A percentile compares a stretch with the other conserved stretches of the same genome.
Conservation (phyloP, 768 basidiomycete genomes). For the Suillus ampliporus region DNA sequence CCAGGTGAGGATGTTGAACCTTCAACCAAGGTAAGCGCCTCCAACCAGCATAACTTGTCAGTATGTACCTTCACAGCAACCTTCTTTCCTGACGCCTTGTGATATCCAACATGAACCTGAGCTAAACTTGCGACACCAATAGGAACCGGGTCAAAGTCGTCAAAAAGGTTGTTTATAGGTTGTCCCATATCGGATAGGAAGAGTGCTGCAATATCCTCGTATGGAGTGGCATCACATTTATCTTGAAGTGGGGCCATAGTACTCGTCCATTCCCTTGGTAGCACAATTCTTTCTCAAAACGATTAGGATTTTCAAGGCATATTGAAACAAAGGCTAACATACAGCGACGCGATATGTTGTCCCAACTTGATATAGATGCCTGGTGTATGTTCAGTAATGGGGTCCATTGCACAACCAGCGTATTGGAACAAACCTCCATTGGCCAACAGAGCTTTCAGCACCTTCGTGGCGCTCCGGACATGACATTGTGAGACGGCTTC, state of each 20-base stretch:
- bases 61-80: slow-evolving; percentile 84
- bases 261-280: slow-evolving; percentile 68
- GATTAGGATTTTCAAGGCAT: slow-evolving; percentile 21
- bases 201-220: slow-evolving; percentile 75
- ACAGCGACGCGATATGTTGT: slow-evolving; percentile 82
- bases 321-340: slow-evolving; percentile 32
- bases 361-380: slow-evolving; percentile 90
- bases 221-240: slow-evolving; percentile 88
- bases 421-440: slow-evolving; percentile 74
- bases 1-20: slow-evolving; percentile 92
- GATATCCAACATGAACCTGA: slow-evolving; percentile 88
- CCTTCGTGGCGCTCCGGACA: slow-evolving; percentile 76
- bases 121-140: slow-evolving; percentile 97
- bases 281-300: slow-evolving; percentile 45
- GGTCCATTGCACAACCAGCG: slow-evolving; percentile 1
- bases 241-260: slow-evolving; percentile 79
- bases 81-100: slow-evolving; percentile 68
- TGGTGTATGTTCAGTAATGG: slow-evolving; percentile 27
- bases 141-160: slow-evolving; percentile 83
- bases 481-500: slow-evolving; percentile 81
- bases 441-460: slow-evolving; percentile 82
- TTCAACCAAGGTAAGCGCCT: slow-evolving; percentile 31
- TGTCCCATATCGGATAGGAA: slow-evolving; percentile 81
- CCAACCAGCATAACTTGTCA: background rate
- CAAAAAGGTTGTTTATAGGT: slow-evolving; percentile 76